Conservation (phyloP, 2,329 filamentous ascomycete genomes). For the Trichoderma sp. region DNA sequence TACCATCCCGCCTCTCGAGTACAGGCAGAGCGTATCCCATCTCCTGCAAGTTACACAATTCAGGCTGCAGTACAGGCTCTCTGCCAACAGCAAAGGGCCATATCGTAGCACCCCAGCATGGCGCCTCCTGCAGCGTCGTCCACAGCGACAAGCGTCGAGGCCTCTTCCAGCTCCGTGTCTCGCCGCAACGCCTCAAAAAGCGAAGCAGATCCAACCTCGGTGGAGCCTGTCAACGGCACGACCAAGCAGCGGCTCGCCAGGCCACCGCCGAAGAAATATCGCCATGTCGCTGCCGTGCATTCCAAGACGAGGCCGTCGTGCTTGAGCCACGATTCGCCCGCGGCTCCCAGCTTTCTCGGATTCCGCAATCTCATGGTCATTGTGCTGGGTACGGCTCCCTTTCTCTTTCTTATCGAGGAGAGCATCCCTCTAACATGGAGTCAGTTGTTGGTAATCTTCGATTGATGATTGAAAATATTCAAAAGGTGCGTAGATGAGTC, state of each 20-base stretch:
- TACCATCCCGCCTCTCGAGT: background rate
- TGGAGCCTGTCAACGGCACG: slow-evolving; percentile 26
- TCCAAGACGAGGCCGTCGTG: slow-evolving; percentile 68
- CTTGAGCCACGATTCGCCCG: slow-evolving; percentile 76
- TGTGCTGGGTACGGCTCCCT: slow-evolving; percentile 63
- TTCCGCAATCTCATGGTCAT: slow-evolving; percentile 97
- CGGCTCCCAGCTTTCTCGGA: slow-evolving; percentile 79
- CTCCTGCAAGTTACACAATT: background rate
- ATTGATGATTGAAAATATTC: slow-evolving; percentile 93
- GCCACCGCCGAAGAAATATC: slow-evolving; percentile 63
- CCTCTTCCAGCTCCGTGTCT: slow-evolving; percentile 29
- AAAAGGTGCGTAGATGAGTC: slow-evolving; percentile 61
- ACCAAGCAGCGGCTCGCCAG: slow-evolving; percentile 25
- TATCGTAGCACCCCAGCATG: slow-evolving; percentile 1
- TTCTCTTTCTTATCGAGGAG: background rate
- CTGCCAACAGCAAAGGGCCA: background rate
- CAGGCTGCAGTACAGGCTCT: too few relatives aligned
- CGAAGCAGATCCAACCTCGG: slow-evolving; percentile 28
- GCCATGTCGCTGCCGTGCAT: slow-evolving; percentile 88
- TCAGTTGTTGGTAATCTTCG: slow-evolving; percentile 88
- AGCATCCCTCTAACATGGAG: slow-evolving; percentile 23
- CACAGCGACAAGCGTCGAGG: slow-evolving; percentile 37
- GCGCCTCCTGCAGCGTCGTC: slow-evolving; percentile 39
- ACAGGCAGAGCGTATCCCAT: background rate
- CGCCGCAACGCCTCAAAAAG: slow-evolving; percentile 24